A percentile compares a stretch with the other conserved stretches of the same genome.
Conservation (phyloP, 768 basidiomycete species). For the Wakefieldia striispora region DNA sequence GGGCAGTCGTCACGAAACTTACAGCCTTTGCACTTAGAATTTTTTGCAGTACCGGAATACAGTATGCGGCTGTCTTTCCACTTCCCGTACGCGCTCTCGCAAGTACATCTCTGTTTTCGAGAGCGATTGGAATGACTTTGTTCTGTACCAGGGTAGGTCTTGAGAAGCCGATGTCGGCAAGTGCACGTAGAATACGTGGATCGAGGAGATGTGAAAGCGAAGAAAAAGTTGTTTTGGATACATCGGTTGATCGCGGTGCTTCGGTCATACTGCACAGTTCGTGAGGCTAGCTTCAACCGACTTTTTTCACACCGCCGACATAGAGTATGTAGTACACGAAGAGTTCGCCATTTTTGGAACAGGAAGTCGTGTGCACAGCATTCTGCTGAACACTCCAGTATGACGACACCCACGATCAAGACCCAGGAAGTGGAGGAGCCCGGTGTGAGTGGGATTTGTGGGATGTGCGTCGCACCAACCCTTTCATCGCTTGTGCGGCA, state of each 20-base stretch:
- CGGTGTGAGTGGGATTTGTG: slow-evolving; percentile 30
- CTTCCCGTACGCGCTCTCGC: slow-evolving; percentile 94
- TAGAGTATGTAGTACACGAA: no score
- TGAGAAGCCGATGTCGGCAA: slow-evolving; percentile 88
- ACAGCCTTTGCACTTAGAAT: slow-evolving; percentile 79
- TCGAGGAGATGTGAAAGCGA: slow-evolving; percentile 80
- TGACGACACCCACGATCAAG: slow-evolving; percentile 16
- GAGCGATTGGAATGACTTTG: slow-evolving; percentile 88
- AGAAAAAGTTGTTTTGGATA: slow-evolving; percentile 45
- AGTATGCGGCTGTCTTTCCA: slow-evolving; percentile 97
- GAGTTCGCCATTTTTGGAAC: neutral
- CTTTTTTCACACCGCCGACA: no score
- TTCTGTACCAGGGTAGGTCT: slow-evolving; percentile 90
- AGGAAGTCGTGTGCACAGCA: no score
- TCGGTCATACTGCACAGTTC: no score
- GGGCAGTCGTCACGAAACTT: no score
- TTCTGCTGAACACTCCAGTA: neutral
- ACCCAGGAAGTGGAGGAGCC: slow-evolving; percentile 14
- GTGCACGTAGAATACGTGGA: slow-evolving; percentile 77
- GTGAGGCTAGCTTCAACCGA: no score
- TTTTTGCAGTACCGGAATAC: slow-evolving; percentile 87
- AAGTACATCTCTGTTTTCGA: slow-evolving; percentile 87
- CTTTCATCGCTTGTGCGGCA: neutral
- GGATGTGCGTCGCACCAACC: slow-evolving; percentile 38
- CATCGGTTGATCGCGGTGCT: slow-evolving; percentile 39